These are phyloP conservation scores for Pichia kudriavzevii DNA, from an alignment of 1,139 yeast genomes.

Conservation along the genomic window DNA sequence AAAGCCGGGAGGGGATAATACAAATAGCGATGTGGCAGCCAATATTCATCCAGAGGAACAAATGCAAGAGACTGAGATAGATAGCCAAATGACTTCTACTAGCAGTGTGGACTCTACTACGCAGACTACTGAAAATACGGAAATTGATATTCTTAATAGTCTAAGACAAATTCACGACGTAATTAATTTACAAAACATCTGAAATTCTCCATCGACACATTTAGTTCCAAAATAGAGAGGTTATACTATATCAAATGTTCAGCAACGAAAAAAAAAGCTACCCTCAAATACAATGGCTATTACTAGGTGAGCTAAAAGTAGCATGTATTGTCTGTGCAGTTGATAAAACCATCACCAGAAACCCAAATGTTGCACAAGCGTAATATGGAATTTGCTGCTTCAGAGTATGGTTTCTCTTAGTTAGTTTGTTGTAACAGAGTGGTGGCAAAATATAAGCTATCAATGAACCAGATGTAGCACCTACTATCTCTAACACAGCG, in stretches of 20 bases:
- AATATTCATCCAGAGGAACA: too few species aligned
- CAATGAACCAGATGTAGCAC: constrained; percentile 86
- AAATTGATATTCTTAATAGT: constrained; percentile 4
- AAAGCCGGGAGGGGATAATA: neutral
- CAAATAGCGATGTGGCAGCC: too few species aligned
- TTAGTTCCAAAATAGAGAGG: constrained; percentile 1
- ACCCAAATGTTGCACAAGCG: constrained; percentile 63
- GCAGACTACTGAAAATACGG: neutral
- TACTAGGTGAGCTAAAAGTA: constrained; percentile 35
- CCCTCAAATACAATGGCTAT: constrained; percentile 33
- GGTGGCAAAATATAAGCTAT: constrained; percentile 94
- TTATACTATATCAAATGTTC: neutral
- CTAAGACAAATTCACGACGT: constrained; percentile 1
- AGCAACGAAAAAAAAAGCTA: constrained; percentile 1
- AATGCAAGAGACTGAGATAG: neutral
- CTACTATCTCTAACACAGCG: constrained; percentile 78
- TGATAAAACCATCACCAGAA: constrained; percentile 68
- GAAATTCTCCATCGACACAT: neutral
- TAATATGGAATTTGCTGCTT: constrained; percentile 47
- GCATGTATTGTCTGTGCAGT: constrained; percentile 62
- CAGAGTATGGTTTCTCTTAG: constrained; percentile 38
- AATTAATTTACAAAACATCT: too few species aligned
- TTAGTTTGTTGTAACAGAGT: constrained; percentile 62
- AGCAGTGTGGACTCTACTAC: neutral
- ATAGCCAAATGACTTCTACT: neutral